Evolutionary conservation across 371 early-diverging fungal genomes (phyloP).

Genomic region (Rhizomucor miehei): DNA sequence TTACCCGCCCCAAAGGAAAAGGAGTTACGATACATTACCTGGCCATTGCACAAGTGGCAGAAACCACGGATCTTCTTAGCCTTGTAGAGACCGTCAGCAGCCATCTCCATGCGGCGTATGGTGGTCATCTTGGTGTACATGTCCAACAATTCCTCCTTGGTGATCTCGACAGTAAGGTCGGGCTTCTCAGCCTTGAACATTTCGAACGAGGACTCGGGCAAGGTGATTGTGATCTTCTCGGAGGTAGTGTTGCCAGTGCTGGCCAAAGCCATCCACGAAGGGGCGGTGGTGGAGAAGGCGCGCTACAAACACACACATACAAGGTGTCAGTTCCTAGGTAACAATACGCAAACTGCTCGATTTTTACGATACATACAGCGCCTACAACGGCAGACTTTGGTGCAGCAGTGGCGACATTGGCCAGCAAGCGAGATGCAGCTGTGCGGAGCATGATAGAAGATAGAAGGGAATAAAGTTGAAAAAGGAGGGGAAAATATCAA

Average conservation of each 20-base stretch:
- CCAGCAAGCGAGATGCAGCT: slow-evolving; percentile 46
- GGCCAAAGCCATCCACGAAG: slow-evolving; percentile 24
- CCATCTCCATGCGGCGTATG: slow-evolving; percentile 94
- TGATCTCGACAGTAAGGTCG: slow-evolving; percentile 52
- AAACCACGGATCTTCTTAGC: slow-evolving; percentile 97
- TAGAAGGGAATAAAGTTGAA: slow-evolving; percentile 19
- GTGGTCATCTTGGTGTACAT: slow-evolving; percentile 87
- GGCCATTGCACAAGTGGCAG: slow-evolving; percentile 99
- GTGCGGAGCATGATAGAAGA: slow-evolving; percentile 44
- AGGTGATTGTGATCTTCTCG: slow-evolving; percentile 51
- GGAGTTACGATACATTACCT: slow-evolving; percentile 51
- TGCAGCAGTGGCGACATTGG: slow-evolving; percentile 28
- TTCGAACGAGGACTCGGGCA: slow-evolving; percentile 61
- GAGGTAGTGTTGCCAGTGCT: slow-evolving; percentile 12
- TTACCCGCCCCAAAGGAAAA: slow-evolving; percentile 11
- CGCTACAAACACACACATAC: slow-evolving; percentile 20
- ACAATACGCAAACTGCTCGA: neutral
- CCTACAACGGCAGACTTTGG: slow-evolving; percentile 23
- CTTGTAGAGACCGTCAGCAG: slow-evolving; percentile 95
- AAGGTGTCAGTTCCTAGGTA: neutral
- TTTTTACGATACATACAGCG: slow-evolving; percentile 11
- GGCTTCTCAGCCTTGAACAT: slow-evolving; percentile 70
- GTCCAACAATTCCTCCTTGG: slow-evolving; percentile 71
- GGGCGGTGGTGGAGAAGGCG: slow-evolving; percentile 40
- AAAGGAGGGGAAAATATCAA: slow-evolving; percentile 19